Base-by-base conservation (phyloP, 2,329 filamentous ascomycete genomes). In the Xylariaceae sp. region DNA sequence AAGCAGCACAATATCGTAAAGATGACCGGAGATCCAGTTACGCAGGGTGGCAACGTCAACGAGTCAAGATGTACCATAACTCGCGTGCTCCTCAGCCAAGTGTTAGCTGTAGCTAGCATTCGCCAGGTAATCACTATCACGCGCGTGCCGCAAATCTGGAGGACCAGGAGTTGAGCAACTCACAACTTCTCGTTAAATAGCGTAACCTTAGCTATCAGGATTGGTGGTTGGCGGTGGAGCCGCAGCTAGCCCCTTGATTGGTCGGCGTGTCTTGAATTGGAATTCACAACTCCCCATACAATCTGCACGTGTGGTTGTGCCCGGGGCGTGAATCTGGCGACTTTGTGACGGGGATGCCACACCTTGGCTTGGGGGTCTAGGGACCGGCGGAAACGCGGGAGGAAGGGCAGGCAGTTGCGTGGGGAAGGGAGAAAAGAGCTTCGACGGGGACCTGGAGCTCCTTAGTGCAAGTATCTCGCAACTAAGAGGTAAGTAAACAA, bases 281-380 rank as follows among this genome's bases (percentile, higher is more conserved):
- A 64, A 65, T 65, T 68, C 67, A 70, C 64, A 54, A 55, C 50
- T 51, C 45, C 42, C 55, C 59, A 59, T 68, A 64, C 51, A 68
- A 64, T 52, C 63, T 62, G 59, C 66, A 62, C 62, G 62, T 42
- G 44, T 34, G 37, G 8, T 56, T 54, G 62, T 69, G 68, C 67
- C 63, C 23, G 4, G 39, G 13, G 6, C 49, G 59, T 64, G 57
- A 59, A 62, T 55, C 18, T 30, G 23, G 23, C 23, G 23, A 30
- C 4, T 30, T 30, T 30, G 23, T 30, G 23, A 30, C 23, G 23
- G 23, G 23, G 23, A 30, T 30, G 23, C 23, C 23, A 30, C 23
- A 30, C 23, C 23, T 30, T 30, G 23, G 23, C 23, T 30, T 30
- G 23, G 3, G 23, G 5, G 23, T 30, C 23, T 30, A 30, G 23